A percentile compares a stretch with the other conserved stretches of the same genome.
Conservation (phyloP, 2,329 filamentous ascomycete species). For the Knoxdaviesia capensis region DNA sequence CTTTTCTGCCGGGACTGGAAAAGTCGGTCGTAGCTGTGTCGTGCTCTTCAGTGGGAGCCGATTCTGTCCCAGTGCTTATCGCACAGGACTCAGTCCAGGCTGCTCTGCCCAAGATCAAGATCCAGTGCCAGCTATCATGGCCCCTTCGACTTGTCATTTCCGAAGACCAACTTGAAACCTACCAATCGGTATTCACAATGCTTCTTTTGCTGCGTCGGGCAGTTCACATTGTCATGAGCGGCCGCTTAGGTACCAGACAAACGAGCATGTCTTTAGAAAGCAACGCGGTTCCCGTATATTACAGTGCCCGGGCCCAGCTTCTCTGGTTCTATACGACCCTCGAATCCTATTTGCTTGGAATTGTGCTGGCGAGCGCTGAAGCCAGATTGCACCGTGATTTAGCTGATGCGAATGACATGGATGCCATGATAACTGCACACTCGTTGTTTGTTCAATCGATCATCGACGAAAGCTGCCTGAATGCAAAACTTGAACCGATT, state of each 20-base stretch:
- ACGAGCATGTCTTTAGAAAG: too few species aligned
- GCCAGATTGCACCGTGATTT: slow-evolving; percentile 35
- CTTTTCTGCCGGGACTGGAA: slow-evolving; percentile 41
- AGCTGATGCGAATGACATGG: slow-evolving; percentile 46
- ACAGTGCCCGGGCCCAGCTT: slow-evolving; percentile 44
- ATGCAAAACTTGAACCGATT: slow-evolving; percentile 47
- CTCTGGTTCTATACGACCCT: slow-evolving; percentile 61
- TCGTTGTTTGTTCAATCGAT: slow-evolving; percentile 39
- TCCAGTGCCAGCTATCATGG: slow-evolving; percentile 50
- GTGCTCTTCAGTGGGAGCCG: slow-evolving; percentile 17
- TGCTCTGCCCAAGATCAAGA: slow-evolving; percentile 38
- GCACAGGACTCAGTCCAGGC: slow-evolving; percentile 33
- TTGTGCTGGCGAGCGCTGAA: slow-evolving; percentile 43
- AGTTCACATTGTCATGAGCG: slow-evolving; percentile 41
- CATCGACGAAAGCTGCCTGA: slow-evolving; percentile 48
- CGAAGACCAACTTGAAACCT: slow-evolving; percentile 38
- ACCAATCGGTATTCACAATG: slow-evolving; percentile 55
- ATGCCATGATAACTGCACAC: slow-evolving; percentile 61
- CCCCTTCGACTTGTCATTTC: slow-evolving; percentile 53
- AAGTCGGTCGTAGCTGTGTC: slow-evolving; percentile 40
- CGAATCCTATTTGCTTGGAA: slow-evolving; percentile 54
- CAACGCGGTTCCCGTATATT: slow-evolving; percentile 28
- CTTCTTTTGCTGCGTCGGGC: slow-evolving; percentile 61
- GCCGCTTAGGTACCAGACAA: slow-evolving; percentile 13
- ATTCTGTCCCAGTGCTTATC: slow-evolving; percentile 20